Base-by-base conservation (phyloP, 2,329 filamentous ascomycete genomes). In the Ramichloridium luteum region DNA sequence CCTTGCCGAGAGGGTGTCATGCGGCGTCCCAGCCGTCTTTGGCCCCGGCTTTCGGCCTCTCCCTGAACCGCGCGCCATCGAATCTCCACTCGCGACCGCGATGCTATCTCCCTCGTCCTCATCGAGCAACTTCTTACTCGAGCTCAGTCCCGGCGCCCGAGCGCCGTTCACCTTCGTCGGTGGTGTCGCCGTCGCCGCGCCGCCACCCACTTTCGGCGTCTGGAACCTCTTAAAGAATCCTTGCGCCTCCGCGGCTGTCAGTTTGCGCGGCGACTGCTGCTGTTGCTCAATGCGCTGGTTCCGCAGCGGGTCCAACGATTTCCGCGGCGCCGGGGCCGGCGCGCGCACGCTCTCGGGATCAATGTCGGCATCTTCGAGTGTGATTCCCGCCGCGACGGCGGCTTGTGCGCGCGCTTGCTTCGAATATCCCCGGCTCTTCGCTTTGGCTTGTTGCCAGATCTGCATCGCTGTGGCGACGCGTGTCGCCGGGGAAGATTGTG, bases 181-280 rank as follows among this genome's bases (percentile, higher is more conserved):
- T 13, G 12, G 20, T 9, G 11, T 15, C n/a, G 16, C 15, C 8
- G 12, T 11, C 4, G 3, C 13, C 20, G 15, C 11, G 4, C 13
- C 16, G 4, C 18, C 16, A 13, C 26, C 15, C 13, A 14, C 18
- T 22, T 28, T 27, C 12, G 36, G 28, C 6, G 25, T 25, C 10
- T 36, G 33, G 20, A 51, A 49, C 25, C 48, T 43, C 37, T 50
- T 50, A 40, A 52, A 52, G 38, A 50, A 47, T 20, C 44, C 44
- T 20, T 41, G n/a, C 5, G 28, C 27, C 4, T 32, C 31, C 12
- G 15, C 31, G 11, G 12, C 34, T 23, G n/a, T 28, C 15, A 27
- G 30, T 25, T 35, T 37, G 16, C 13, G 26, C 8, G 38, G 34
- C 18, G 16, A 31, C 14, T 23, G 20, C 20, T 23, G 28, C 17